These are phyloP conservation scores for Punctularia strigosozonata DNA, from an alignment of 768 basidiomycete species.

Conservation along the genomic window DNA sequence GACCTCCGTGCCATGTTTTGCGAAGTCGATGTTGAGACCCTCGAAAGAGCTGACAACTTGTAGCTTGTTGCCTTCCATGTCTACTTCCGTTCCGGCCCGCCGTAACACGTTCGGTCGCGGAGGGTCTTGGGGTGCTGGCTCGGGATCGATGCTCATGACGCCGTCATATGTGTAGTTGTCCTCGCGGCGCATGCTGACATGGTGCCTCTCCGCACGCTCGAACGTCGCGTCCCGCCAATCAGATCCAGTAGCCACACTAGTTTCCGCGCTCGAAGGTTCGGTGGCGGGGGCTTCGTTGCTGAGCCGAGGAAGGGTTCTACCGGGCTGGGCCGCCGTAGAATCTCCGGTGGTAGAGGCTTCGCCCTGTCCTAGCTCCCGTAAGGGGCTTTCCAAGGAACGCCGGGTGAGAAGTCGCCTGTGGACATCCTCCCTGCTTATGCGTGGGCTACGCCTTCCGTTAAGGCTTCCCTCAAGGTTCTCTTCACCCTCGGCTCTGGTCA, in stretches of 20 bases:
- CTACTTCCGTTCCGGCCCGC: conserved; percentile 15
- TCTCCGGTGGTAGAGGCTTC: neutral
- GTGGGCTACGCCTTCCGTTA: conserved; percentile 17
- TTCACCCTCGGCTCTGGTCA: conserved; percentile 1
- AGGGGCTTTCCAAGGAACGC: conserved; percentile 31
- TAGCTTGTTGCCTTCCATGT: conserved; percentile 1
- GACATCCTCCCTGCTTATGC: conserved; percentile 45
- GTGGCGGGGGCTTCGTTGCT: too few relatives aligned
- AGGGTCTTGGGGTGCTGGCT: conserved; percentile 20
- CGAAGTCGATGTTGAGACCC: conserved; percentile 14
- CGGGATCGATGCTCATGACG: conserved; percentile 20
- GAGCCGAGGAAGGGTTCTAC: too few relatives aligned
- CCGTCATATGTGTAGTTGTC: conserved; percentile 20
- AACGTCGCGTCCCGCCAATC: too few relatives aligned
- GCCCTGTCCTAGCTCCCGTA: conserved; percentile 8
- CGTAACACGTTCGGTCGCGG: conserved; percentile 15
- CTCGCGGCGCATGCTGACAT: conserved; percentile 8
- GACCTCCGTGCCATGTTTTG: too few relatives aligned
- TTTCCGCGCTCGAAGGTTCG: too few relatives aligned
- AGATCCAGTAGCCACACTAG: too few relatives aligned
- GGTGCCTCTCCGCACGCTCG: too few relatives aligned
- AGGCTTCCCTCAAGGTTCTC: too few relatives aligned
- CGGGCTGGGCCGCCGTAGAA: neutral
- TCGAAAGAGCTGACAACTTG: conserved; percentile 10
- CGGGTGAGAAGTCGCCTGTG: conserved; percentile 34